These are phyloP conservation scores for Clarireedia monteithiana DNA, from an alignment of 2,329 filamentous ascomycete genomes.

Conservation along the genomic window DNA sequence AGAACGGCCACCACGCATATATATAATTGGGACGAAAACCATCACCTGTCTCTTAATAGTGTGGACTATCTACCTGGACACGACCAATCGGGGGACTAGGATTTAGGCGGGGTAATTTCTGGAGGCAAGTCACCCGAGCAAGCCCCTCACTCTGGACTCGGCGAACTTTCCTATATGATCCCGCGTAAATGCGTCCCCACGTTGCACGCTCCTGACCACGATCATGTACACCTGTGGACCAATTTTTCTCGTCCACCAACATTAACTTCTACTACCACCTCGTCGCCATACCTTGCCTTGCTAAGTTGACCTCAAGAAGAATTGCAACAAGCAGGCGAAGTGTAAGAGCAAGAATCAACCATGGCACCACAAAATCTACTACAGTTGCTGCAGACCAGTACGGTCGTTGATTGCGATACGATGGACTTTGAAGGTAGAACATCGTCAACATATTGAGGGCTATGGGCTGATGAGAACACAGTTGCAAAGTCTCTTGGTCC, in stretches of 20 bases:
- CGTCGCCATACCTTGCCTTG: too few species aligned
- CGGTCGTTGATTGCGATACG: slow-evolving; percentile 44
- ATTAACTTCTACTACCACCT: too few species aligned
- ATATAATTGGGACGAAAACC: too few species aligned
- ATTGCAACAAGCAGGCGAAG: neutral
- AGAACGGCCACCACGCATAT: neutral
- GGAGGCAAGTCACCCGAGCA: too few species aligned
- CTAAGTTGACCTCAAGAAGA: neutral
- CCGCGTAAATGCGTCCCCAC: neutral
- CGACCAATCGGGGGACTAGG: too few species aligned
- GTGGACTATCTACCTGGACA: too few species aligned
- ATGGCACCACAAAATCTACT: slow-evolving; percentile 29
- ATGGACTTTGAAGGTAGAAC: slow-evolving; percentile 38
- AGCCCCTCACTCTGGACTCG: too few species aligned
- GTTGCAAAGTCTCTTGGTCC: slow-evolving; percentile 39
- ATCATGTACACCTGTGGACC: neutral
- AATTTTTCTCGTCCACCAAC: too few species aligned
- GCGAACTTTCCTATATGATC: too few species aligned
- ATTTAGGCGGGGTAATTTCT: too few species aligned
- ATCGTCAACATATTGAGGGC: neutral
- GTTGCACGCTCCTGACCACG: neutral
- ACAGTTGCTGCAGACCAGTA: slow-evolving; percentile 36
- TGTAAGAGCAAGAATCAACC: neutral
- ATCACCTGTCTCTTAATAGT: too few species aligned
- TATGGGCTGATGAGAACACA: slow-evolving; percentile 16